Percentiles rank a stretch among this genome's conserved stretches.
Conservation (phyloP, 2,329 filamentous ascomycete species). For the Phyllosticta citriasiana region DNA sequence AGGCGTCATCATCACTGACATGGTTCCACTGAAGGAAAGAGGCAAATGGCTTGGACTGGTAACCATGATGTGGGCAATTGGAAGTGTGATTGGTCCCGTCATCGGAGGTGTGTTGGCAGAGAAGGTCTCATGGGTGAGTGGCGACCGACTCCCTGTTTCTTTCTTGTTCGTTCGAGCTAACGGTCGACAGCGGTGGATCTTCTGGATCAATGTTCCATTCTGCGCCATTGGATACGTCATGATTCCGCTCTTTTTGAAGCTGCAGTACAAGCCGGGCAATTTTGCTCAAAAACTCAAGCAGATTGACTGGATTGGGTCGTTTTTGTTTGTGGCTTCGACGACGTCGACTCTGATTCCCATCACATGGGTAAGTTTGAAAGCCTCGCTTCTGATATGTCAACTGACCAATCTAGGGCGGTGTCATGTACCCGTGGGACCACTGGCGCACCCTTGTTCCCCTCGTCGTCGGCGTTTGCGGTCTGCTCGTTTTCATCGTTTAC, state of each 20-base stretch:
- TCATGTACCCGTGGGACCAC: constrained; percentile 15
- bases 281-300: constrained; percentile 36
- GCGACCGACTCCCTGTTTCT: neutral
- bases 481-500: constrained; percentile 17
- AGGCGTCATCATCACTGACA: constrained; percentile 12
- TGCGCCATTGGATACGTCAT: constrained; percentile 21
- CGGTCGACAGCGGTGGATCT: constrained; percentile 26
- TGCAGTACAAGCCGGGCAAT: constrained; percentile 17
- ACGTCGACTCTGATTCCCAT: constrained; percentile 48
- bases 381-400: constrained; percentile 6
- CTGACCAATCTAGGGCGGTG: constrained; percentile 17
- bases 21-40: constrained; percentile 14
- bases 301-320: constrained; percentile 51
- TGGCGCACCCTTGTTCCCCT: constrained; percentile 16
- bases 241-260: constrained; percentile 35
- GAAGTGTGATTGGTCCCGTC: constrained; percentile 24
- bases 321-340: constrained; percentile 47
- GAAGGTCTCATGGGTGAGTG: constrained; percentile 14
- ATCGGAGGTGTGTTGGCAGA: constrained; percentile 22
- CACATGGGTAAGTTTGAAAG: constrained; percentile 31
- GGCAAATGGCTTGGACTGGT: constrained; percentile 17
- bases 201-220: constrained; percentile 31
- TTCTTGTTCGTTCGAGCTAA: neutral
- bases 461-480: constrained; percentile 14
- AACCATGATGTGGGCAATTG: constrained; percentile 20